Conservation (phyloP, 805 yeast genomes). For the Pichia occidentalis region DNA sequence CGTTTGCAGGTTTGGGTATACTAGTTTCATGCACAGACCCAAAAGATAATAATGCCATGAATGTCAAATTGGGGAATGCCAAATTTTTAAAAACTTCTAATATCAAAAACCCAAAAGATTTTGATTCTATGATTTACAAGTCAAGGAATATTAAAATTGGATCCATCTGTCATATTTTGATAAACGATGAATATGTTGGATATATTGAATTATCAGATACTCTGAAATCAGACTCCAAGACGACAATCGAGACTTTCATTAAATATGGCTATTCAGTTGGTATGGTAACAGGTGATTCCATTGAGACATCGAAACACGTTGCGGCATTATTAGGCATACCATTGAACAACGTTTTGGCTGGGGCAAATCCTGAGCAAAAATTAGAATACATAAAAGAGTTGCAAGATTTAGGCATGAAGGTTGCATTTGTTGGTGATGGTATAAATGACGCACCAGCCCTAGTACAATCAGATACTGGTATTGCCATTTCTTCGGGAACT, state of each 20-base stretch:
- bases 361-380: conserved; percentile 72
- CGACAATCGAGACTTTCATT: conserved; percentile 50
- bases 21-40: conserved; percentile 20
- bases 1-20: conserved; percentile 42
- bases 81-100: conserved; percentile 31
- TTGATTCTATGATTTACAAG: conserved; percentile 10
- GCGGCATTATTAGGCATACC: conserved; percentile 67
- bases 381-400: conserved; percentile 56
- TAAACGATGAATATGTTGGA: conserved; percentile 58
- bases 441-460: conserved; percentile 97
- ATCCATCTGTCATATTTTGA: conserved; percentile 35
- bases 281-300: conserved; percentile 86
- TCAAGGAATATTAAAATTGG: conserved; percentile 13
- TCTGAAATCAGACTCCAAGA: conserved; percentile 57
- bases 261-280: conserved; percentile 56
- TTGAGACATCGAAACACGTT: conserved; percentile 52
- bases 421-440: conserved; percentile 96
- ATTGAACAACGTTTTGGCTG: conserved; percentile 58
- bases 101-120: conserved; percentile 20
- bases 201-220: conserved; percentile 61
- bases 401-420: conserved; percentile 39
- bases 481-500: conserved; percentile 88
- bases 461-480: conserved; percentile 80
- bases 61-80: conserved; percentile 49
- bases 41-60: conserved; percentile 15